Percentiles rank a stretch among this genome's conserved stretches.
Evolutionary conservation across 768 basidiomycete species (phyloP).

Genomic region (Boletus sp.): DNA sequence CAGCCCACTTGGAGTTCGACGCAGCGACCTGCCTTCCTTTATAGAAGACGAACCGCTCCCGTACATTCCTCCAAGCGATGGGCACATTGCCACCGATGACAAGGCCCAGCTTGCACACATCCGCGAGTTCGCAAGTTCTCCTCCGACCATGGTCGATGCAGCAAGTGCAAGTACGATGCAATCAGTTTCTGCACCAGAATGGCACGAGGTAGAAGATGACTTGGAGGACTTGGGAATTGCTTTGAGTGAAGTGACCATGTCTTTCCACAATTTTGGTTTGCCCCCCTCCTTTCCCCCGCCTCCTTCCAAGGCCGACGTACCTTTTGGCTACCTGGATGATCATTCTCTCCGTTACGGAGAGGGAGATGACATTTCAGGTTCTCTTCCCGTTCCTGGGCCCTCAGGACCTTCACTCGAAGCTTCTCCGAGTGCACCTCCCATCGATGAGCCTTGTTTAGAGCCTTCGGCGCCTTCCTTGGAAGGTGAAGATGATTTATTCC

Average conservation of each 20-base stretch:
- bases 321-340: constrained; percentile 32
- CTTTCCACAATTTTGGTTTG: constrained; percentile 6
- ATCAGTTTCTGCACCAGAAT: constrained; percentile 48
- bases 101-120: constrained; percentile 55
- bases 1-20: constrained; percentile 4
- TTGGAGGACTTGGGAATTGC: constrained; percentile 21
- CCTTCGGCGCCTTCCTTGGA: constrained; percentile 48
- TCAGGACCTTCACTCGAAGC: constrained; percentile 46
- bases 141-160: constrained; percentile 32
- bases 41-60: constrained; percentile 20
- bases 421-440: constrained; percentile 33
- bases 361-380: constrained; percentile 29
- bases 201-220: constrained; percentile 49
- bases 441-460: constrained; percentile 27
- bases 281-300: constrained; percentile 26
- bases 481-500: constrained; percentile 18
- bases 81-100: constrained; percentile 68
- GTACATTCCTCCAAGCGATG: constrained; percentile 36
- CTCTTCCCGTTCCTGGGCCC: constrained; percentile 37
- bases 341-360: constrained; percentile 38
- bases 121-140: constrained; percentile 49
- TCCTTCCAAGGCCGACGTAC: constrained; percentile 42
- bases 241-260: constrained; percentile 3
- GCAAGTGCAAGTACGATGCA: constrained; percentile 13
- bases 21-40: neutral